These are phyloP conservation scores for Chaetomiaceae sp. DNA, from an alignment of 2,329 filamentous ascomycete species.

Conservation along the genomic window DNA sequence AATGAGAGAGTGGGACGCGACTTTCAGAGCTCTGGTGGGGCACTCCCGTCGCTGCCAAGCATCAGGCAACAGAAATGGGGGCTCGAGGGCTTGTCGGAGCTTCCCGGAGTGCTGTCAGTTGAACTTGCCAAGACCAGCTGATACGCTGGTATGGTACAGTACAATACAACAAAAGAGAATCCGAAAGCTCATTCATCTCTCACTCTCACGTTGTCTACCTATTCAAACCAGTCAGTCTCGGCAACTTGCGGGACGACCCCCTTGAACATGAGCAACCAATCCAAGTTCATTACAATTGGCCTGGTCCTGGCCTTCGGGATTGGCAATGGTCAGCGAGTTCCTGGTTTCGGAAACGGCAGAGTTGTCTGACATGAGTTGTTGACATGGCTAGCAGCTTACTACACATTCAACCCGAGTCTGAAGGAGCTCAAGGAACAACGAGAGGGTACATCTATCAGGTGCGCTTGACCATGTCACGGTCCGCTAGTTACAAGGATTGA, in stretches of 20 bases:
- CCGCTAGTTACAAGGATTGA: background rate
- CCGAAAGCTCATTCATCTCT: background rate
- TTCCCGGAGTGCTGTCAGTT: no score
- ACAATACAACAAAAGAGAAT: no score
- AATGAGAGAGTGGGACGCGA: background rate
- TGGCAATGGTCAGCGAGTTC: slow-evolving; percentile 21
- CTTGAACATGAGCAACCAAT: slow-evolving; percentile 17
- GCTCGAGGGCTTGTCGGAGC: no score
- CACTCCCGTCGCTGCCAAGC: no score
- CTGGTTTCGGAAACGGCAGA: background rate
- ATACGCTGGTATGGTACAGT: no score
- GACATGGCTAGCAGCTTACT: slow-evolving; percentile 24
- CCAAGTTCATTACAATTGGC: slow-evolving; percentile 21
- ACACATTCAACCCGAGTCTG: slow-evolving; percentile 27
- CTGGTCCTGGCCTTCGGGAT: slow-evolving; percentile 23
- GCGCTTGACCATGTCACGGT: background rate
- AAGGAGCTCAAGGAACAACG: slow-evolving; percentile 21
- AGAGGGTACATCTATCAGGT: slow-evolving; percentile 18
- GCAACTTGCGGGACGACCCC: background rate
- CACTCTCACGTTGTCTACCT: no score
- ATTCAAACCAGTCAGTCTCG: background rate
- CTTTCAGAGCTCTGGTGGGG: no score
- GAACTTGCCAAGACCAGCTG: no score
- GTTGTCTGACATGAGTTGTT: slow-evolving; percentile 8
- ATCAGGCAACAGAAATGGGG: background rate